Evolutionary conservation across 192 early-diverging fungal species (phyloP).

Genomic region (Lobosporangium transversale): DNA sequence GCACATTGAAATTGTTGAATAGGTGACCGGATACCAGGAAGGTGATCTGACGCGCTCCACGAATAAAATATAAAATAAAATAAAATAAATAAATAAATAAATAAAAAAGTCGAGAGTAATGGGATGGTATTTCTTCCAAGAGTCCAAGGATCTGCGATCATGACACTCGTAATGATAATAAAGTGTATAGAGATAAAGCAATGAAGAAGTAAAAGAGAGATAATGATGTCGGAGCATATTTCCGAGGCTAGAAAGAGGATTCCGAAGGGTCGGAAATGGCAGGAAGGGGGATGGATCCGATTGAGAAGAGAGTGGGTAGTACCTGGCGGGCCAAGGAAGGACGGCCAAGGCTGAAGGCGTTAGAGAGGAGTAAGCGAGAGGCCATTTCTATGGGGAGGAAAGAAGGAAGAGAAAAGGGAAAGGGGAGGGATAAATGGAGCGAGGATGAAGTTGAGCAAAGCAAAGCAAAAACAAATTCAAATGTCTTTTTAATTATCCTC

Average conservation of each 20-base stretch:
- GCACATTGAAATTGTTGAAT: too few relatives aligned
- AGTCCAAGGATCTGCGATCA: too few relatives aligned
- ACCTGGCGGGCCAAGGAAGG: slow-evolving; percentile 53
- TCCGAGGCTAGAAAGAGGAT: neutral
- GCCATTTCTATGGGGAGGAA: slow-evolving; percentile 15
- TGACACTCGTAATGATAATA: too few relatives aligned
- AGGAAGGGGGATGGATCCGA: neutral
- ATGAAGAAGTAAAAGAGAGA: too few relatives aligned
- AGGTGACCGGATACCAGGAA: too few relatives aligned
- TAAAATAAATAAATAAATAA: too few relatives aligned
- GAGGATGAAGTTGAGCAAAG: neutral
- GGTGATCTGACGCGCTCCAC: too few relatives aligned
- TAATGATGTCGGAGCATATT: slow-evolving; percentile 17
- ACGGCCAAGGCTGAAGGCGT: slow-evolving; percentile 49
- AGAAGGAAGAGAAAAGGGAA: neutral
- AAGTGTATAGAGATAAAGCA: too few relatives aligned
- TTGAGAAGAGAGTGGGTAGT: neutral
- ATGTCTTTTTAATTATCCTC: neutral
- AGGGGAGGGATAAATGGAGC: neutral
- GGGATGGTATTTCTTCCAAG: too few relatives aligned
- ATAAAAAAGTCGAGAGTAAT: too few relatives aligned
- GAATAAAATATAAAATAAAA: too few relatives aligned
- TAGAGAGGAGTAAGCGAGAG: slow-evolving; percentile 38
- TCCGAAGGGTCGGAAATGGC: neutral
- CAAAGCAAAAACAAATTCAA: neutral